A percentile compares a stretch with the other conserved stretches of the same genome.
phyloP scores from a whole-genome alignment of 1,284 basidiomycete genomes.

The Cystobasidium sp. region DNA sequence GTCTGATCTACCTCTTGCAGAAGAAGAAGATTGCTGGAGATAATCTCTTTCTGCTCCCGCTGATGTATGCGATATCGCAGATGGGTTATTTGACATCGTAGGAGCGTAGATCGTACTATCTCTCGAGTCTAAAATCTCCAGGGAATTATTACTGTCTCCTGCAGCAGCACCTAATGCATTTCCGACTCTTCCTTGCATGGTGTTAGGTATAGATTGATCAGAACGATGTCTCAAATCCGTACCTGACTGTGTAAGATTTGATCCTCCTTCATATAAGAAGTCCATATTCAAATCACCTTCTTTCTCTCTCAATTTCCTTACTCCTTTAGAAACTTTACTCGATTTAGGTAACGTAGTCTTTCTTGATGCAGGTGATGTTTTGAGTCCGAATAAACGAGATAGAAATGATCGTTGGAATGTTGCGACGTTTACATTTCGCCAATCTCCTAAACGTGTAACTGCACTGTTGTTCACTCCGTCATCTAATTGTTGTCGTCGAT shows the following conservation, averaged over 20 bases:
- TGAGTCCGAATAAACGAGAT: conserved; percentile 69
- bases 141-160: neutral
- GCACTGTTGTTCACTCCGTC: conserved; percentile 91
- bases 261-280: conserved; percentile 49
- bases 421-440: conserved; percentile 88
- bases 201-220: conserved; percentile 10
- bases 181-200: conserved; percentile 35
- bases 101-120: neutral
- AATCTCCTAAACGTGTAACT: conserved; percentile 80
- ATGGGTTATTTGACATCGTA: too few species aligned
- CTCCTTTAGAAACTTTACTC: conserved; percentile 67
- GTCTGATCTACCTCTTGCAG: conserved; percentile 53
- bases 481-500: conserved; percentile 80
- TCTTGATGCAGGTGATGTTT: conserved; percentile 43
- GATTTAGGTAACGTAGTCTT: conserved; percentile 20
- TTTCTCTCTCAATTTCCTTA: conserved; percentile 78
- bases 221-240: conserved; percentile 8
- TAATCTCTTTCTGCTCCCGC: neutral
- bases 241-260: neutral
- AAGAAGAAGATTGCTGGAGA: conserved; percentile 6
- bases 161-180: conserved; percentile 45
- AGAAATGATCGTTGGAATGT: conserved; percentile 74
- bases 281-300: conserved; percentile 69
- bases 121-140: conserved; percentile 5
- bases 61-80: neutral